Conservation (phyloP, 1,284 basidiomycete species). For the Bondarzewia mesenterica region DNA sequence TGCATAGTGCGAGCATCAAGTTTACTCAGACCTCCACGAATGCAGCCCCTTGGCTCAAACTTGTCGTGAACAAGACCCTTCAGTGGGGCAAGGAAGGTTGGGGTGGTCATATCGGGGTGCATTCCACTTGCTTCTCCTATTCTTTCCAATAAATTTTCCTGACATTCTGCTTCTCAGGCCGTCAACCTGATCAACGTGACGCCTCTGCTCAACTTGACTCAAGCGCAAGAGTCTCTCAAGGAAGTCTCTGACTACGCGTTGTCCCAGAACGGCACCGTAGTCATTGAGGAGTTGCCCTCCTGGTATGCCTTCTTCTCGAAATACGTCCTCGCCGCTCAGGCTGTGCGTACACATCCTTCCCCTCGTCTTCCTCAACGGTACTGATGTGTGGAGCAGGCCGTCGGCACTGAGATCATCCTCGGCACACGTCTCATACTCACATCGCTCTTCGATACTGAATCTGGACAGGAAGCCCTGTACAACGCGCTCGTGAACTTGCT, state of each 20-base stretch:
- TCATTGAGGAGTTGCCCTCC: slow-evolving; percentile 24
- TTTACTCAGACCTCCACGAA: slow-evolving; percentile 13
- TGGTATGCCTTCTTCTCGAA: slow-evolving; percentile 25
- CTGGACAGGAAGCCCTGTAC: slow-evolving; percentile 17
- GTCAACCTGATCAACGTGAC: slow-evolving; percentile 19
- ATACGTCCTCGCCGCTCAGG: slow-evolving; percentile 20
- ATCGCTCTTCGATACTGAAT: slow-evolving; percentile 18
- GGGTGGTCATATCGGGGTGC: slow-evolving; percentile 38
- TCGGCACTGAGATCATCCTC: slow-evolving; percentile 21
- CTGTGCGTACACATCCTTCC: slow-evolving; percentile 15
- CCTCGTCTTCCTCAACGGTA: not conserved
- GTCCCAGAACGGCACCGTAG: slow-evolving; percentile 21
- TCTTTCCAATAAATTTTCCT: not conserved
- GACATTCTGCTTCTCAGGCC: slow-evolving; percentile 5
- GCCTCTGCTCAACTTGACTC: slow-evolving; percentile 19
- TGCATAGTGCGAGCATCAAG: slow-evolving; percentile 15
- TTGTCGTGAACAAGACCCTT: slow-evolving; percentile 28
- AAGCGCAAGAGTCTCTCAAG: slow-evolving; percentile 24
- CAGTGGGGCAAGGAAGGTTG: slow-evolving; percentile 41
- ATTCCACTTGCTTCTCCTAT: slow-evolving; percentile 8
- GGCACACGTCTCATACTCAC: slow-evolving; percentile 25
- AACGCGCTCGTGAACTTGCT: slow-evolving; percentile 20
- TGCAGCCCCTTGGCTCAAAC: slow-evolving; percentile 15
- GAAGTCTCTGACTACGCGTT: slow-evolving; percentile 21
- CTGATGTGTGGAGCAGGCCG: slow-evolving; percentile 12